phyloP scores from a whole-genome alignment of 2,329 filamentous ascomycete species.

The Cladosporium cucumerinum region DNA sequence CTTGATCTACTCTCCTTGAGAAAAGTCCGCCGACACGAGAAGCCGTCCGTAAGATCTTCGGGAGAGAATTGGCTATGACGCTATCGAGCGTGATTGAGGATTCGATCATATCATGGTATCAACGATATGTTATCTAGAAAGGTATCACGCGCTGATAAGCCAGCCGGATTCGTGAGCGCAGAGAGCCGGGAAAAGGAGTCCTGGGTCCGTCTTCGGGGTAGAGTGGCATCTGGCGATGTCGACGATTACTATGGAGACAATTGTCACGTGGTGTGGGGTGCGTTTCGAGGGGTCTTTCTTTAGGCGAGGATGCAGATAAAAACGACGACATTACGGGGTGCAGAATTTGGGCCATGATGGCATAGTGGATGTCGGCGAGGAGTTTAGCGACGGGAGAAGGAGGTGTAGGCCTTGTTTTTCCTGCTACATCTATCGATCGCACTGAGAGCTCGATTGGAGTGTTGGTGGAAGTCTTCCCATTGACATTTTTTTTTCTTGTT shows the following conservation, averaged over 20 bases:
- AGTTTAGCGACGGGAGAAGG: background rate
- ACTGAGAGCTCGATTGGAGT: background rate
- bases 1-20: no score
- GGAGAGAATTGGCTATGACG: background rate
- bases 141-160: background rate
- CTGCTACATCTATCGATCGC: background rate
- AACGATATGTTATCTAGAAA: background rate
- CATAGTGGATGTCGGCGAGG: conserved; percentile 5
- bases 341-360: conserved; percentile 4
- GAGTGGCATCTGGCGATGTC: background rate
- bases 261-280: conserved; percentile 11
- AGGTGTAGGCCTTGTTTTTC: background rate
- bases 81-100: background rate
- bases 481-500: background rate
- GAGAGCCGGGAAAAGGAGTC: background rate
- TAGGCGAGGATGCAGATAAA: background rate
- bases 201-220: background rate
- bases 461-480: background rate
- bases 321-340: conserved; percentile 10
- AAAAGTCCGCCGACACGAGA: no score
- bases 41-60: background rate
- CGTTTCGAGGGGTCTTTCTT: background rate
- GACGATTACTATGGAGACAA: background rate
- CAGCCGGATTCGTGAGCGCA: background rate
- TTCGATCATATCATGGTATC: background rate